Conservation (phyloP, 2,329 filamentous ascomycete species). For the Trichoderma endophyticum region DNA sequence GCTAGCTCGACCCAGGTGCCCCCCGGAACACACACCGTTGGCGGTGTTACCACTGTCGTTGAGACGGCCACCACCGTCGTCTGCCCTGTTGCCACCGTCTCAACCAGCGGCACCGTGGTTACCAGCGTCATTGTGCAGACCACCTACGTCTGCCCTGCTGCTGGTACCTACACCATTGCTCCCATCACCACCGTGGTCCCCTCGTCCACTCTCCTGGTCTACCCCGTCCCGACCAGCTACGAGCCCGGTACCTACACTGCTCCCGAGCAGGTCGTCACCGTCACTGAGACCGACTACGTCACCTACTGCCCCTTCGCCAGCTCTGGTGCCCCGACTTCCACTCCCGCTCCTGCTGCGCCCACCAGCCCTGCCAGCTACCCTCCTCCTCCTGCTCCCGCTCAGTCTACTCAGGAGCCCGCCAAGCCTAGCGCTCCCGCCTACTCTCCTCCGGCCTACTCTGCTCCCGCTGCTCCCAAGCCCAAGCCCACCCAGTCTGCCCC, state of each 20-base stretch:
- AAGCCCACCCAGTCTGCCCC: slow-evolving; percentile 12
- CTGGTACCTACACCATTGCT: slow-evolving; percentile 74
- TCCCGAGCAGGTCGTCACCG: slow-evolving; percentile 62
- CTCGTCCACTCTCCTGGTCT: slow-evolving; percentile 55
- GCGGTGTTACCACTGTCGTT: slow-evolving; percentile 71
- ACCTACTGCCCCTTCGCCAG: slow-evolving; percentile 67
- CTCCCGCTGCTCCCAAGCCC: slow-evolving; percentile 16
- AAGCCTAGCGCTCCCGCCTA: background rate
- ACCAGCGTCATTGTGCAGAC: slow-evolving; percentile 68
- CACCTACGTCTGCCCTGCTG: slow-evolving; percentile 68
- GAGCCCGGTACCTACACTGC: slow-evolving; percentile 71
- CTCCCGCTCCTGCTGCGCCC: slow-evolving; percentile 23
- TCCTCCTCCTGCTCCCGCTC: slow-evolving; percentile 2
- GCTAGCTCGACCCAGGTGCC: slow-evolving; percentile 60
- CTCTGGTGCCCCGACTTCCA: slow-evolving; percentile 35
- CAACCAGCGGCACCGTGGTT: slow-evolving; percentile 54
- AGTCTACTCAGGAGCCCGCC: background rate
- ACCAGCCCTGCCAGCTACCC: slow-evolving; percentile 19
- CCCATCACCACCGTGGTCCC: slow-evolving; percentile 61
- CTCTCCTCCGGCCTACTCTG: background rate
- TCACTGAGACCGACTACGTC: slow-evolving; percentile 65
- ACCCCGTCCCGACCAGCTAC: slow-evolving; percentile 63
- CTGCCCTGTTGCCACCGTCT: slow-evolving; percentile 66
- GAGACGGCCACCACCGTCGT: slow-evolving; percentile 62
- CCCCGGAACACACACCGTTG: slow-evolving; percentile 64